Conservation (phyloP, 768 basidiomycete species). For the Serendipita sp. region DNA sequence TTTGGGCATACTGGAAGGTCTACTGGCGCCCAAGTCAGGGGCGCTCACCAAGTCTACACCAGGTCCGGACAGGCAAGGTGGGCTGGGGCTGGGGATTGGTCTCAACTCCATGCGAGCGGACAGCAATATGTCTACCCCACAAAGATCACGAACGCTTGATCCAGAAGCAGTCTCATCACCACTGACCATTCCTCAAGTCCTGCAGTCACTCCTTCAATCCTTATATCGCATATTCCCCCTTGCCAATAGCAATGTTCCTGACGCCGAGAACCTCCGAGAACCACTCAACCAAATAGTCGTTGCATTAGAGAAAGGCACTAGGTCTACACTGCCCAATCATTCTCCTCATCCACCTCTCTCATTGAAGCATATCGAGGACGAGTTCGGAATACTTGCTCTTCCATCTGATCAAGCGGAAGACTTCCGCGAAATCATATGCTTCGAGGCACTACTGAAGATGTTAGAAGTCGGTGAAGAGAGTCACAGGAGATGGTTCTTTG, state of each 20-base stretch:
- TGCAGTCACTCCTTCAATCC: not conserved
- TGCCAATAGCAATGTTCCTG: not conserved
- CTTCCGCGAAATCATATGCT: not conserved
- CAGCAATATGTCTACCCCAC: not conserved
- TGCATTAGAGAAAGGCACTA: not conserved
- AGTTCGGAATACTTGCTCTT: not conserved
- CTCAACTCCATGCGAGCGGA: constrained; percentile 27
- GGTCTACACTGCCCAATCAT: not conserved
- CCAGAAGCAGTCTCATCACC: not conserved
- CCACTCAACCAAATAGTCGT: not conserved
- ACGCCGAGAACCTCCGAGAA: not conserved
- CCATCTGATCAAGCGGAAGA: not conserved
- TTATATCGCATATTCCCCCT: not conserved
- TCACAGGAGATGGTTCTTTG: not conserved
- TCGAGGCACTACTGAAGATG: not conserved
- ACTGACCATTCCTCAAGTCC: not conserved
- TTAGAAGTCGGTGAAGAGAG: not conserved
- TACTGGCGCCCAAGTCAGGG: constrained; percentile 8
- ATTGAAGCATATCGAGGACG: not conserved
- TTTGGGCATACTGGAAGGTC: not conserved
- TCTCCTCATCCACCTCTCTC: not conserved
- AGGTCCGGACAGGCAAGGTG: constrained; percentile 25
- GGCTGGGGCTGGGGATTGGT: constrained; percentile 22
- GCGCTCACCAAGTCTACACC: constrained; percentile 8
- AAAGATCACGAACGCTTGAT: not conserved